Percentiles rank a stretch among this genome's conserved stretches.
phyloP scores from a whole-genome alignment of 1,284 basidiomycete species.

The Quambalaria eucalypti region DNA sequence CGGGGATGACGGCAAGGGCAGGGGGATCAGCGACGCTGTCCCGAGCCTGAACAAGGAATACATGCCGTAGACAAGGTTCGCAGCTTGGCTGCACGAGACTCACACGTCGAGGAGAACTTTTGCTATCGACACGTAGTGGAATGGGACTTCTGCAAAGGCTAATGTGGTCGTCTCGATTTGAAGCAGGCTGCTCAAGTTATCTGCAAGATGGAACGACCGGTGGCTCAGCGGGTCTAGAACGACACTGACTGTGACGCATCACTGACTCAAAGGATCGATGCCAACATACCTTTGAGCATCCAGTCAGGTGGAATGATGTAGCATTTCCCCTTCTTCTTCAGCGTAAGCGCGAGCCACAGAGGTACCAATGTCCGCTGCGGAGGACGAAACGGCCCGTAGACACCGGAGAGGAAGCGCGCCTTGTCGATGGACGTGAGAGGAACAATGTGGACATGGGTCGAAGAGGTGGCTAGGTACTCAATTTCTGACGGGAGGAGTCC shows the following conservation, averaged over 20 bases:
- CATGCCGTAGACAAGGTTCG: not conserved
- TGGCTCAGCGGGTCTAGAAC: slow-evolving; percentile 1
- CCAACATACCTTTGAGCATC: slow-evolving; percentile 67
- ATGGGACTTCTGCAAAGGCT: slow-evolving; percentile 48
- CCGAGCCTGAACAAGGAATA: no score
- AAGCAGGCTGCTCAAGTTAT: slow-evolving; percentile 61
- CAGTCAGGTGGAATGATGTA: slow-evolving; percentile 79
- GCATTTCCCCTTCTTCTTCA: slow-evolving; percentile 89
- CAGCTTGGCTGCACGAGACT: slow-evolving; percentile 42
- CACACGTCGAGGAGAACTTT: slow-evolving; percentile 84
- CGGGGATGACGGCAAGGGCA: not conserved
- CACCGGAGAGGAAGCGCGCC: slow-evolving; percentile 36
- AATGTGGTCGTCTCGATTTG: slow-evolving; percentile 34
- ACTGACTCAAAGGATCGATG: not conserved
- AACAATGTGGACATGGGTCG: slow-evolving; percentile 29
- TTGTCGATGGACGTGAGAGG: slow-evolving; percentile 37
- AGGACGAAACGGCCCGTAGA: slow-evolving; percentile 81
- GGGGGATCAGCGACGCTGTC: not conserved
- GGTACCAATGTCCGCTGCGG: slow-evolving; percentile 74
- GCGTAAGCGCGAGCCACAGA: slow-evolving; percentile 85
- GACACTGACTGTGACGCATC: not conserved
- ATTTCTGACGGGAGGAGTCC: slow-evolving; percentile 14
- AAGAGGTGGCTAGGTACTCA: slow-evolving; percentile 21
- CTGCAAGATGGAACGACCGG: slow-evolving; percentile 49
- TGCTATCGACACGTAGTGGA: slow-evolving; percentile 76